Evolutionary conservation across 2,329 filamentous ascomycete genomes (phyloP).

Genomic region (Phialophora expanda): DNA sequence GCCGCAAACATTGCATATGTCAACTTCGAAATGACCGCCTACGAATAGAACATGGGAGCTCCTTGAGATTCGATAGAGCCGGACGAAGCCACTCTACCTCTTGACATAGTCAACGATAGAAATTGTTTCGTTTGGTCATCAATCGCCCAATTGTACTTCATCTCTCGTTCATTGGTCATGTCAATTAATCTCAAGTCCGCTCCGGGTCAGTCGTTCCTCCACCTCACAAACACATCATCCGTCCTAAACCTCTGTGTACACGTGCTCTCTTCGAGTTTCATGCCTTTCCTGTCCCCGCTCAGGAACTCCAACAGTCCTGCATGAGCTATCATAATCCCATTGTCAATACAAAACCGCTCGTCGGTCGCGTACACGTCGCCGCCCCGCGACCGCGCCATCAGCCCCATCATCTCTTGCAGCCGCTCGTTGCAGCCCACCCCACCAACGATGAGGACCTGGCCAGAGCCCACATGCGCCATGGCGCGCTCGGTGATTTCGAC

Average conservation of each 20-base stretch:
- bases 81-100: conserved; percentile 1
- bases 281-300: conserved; percentile 72
- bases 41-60: background rate
- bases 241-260: conserved; percentile 85
- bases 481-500: conserved; percentile 98
- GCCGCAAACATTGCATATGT: background rate
- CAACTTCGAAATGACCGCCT: background rate
- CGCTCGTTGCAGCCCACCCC: conserved; percentile 95
- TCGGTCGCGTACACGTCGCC: conserved; percentile 94
- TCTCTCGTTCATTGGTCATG: background rate
- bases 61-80: background rate
- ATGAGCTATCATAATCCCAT: conserved; percentile 99
- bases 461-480: conserved; percentile 94
- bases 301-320: conserved; percentile 85
- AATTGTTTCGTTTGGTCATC: background rate
- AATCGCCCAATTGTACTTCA: background rate
- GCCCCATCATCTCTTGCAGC: conserved; percentile 96
- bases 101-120: conserved; percentile 4
- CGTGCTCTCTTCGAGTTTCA: conserved; percentile 74
- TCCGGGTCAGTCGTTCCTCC: conserved; percentile 64
- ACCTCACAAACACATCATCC: conserved; percentile 79
- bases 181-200: background rate
- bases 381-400: conserved; percentile 86
- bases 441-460: conserved; percentile 90
- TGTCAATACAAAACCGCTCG: conserved; percentile 97